phyloP scores from a whole-genome alignment of 1,284 basidiomycete species.

The Naganishia liquefaciens region DNA sequence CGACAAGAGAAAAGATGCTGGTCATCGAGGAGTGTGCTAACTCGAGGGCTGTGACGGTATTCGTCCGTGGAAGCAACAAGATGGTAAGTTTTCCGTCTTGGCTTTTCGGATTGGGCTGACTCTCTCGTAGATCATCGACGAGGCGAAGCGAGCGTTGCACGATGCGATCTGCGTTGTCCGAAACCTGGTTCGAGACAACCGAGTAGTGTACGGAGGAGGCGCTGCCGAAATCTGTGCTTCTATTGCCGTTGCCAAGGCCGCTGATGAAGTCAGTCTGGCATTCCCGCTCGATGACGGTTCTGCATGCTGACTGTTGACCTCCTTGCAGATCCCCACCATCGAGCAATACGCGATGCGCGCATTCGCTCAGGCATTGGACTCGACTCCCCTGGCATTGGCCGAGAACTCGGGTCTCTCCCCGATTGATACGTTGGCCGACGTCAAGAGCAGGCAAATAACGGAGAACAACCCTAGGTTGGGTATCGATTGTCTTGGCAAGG shows the following conservation, averaged over 20 bases:
- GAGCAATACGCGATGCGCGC: slow-evolving; percentile 99
- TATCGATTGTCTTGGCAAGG: slow-evolving; percentile 86
- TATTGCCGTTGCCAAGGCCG: slow-evolving; percentile 87
- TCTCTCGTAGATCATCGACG: slow-evolving; percentile 81
- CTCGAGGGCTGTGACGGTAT: slow-evolving; percentile 92
- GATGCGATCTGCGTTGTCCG: slow-evolving; percentile 97
- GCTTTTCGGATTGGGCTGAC: not conserved
- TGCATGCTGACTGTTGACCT: slow-evolving; percentile 43
- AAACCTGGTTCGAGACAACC: slow-evolving; percentile 91
- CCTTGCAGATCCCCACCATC: slow-evolving; percentile 74
- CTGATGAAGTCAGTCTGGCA: slow-evolving; percentile 72
- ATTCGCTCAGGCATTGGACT: slow-evolving; percentile 89
- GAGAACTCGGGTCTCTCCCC: slow-evolving; percentile 97
- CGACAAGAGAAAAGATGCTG: slow-evolving; percentile 97
- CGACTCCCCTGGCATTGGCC: slow-evolving; percentile 89
- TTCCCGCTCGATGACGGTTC: not conserved
- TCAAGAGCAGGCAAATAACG: slow-evolving; percentile 89
- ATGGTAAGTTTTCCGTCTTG: slow-evolving; percentile 67
- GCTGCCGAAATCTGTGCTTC: slow-evolving; percentile 96
- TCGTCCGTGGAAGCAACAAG: slow-evolving; percentile 96
- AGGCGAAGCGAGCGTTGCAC: slow-evolving; percentile 95
- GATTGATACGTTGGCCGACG: slow-evolving; percentile 91
- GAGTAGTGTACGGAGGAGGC: slow-evolving; percentile 96
- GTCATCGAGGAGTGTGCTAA: slow-evolving; percentile 99
- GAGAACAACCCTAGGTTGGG: slow-evolving; percentile 83